Conservation (phyloP, 2,329 filamentous ascomycete genomes). For the Verticillium zaregamsianum region DNA sequence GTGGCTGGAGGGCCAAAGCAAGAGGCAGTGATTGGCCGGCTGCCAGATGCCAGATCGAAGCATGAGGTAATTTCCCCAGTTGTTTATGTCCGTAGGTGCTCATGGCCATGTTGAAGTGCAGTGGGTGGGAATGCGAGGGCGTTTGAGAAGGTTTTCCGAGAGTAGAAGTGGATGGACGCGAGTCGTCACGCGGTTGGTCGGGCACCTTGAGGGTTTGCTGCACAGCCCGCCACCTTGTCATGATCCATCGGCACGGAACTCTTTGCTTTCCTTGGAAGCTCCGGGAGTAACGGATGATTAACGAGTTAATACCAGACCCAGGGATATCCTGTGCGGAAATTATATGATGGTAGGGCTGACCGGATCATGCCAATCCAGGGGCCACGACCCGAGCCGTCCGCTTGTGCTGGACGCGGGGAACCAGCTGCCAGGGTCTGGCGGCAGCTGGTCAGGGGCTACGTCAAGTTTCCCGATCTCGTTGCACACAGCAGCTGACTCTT, state of each 20-base stretch:
- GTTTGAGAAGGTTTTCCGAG: neutral
- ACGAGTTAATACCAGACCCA: no score
- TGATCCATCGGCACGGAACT: neutral
- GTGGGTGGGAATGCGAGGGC: neutral
- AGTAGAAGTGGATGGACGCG: neutral
- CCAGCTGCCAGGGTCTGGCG: no score
- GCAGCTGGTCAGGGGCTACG: no score
- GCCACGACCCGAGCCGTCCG: no score
- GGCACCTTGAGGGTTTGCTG: neutral
- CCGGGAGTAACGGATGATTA: neutral
- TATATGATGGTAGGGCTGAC: no score
- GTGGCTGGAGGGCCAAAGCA: neutral
- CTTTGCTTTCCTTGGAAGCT: neutral
- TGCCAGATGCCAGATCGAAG: neutral
- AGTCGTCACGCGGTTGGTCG: neutral
- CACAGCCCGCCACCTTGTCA: neutral
- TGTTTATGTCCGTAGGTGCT: neutral
- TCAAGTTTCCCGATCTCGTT: no score
- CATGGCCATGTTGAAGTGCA: neutral
- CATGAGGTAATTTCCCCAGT: neutral
- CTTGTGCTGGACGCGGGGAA: no score
- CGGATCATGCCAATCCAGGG: no score
- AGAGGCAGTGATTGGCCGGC: neutral
- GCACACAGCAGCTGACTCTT: no score
- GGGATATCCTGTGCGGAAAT: no score